Evolutionary conservation across 2,329 filamentous ascomycete species (phyloP).

Genomic region (Pseudogymnoascus sp.): DNA sequence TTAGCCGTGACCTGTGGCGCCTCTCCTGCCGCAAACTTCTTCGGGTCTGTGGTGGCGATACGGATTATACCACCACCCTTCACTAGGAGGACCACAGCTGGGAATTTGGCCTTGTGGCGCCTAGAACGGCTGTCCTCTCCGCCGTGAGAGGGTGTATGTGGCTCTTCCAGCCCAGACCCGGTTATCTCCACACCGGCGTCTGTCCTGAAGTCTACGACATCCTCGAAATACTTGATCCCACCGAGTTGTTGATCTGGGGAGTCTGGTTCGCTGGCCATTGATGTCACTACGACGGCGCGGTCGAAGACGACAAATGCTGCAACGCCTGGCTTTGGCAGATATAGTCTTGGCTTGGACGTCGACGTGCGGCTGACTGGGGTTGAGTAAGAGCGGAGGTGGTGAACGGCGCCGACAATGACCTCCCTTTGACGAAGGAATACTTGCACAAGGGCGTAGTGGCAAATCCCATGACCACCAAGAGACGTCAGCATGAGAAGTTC

Average conservation of each 20-base stretch:
- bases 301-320: conserved; percentile 79
- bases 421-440: conserved; percentile 50
- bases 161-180: conserved; percentile 58
- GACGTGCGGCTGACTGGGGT: conserved; percentile 37
- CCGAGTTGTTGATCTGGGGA: conserved; percentile 72
- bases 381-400: conserved; percentile 60
- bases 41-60: conserved; percentile 50
- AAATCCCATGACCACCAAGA: conserved; percentile 43
- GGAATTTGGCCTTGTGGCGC: conserved; percentile 53
- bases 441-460: conserved; percentile 71
- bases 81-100: conserved; percentile 54
- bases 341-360: conserved; percentile 54
- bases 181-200: conserved; percentile 57
- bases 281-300: conserved; percentile 69
- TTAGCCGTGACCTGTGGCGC: conserved; percentile 67
- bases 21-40: conserved; percentile 51
- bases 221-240: conserved; percentile 70
- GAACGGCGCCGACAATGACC: conserved; percentile 56
- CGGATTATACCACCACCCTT: conserved; percentile 57
- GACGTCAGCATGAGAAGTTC: conserved; percentile 57
- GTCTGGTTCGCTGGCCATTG: conserved; percentile 59
- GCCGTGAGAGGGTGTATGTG: conserved; percentile 30
- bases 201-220: conserved; percentile 72
- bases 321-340: conserved; percentile 70
- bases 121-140: conserved; percentile 43